Evolutionary conservation across 768 basidiomycete genomes (phyloP).

Genomic region (Pulveroboletus frians): DNA sequence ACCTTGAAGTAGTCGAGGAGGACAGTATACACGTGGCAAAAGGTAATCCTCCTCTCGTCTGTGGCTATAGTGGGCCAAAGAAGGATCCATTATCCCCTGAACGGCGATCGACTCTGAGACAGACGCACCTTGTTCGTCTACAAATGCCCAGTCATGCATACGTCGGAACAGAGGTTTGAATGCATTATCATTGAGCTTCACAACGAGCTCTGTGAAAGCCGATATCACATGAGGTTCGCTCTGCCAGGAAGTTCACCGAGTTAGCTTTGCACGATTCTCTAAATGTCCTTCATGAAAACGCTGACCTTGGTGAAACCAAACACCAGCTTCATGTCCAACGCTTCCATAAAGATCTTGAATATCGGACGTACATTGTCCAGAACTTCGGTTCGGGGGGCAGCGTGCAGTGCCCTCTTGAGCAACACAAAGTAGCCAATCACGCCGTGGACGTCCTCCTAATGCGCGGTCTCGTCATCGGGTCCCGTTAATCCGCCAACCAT

Average conservation of each 20-base stretch:
- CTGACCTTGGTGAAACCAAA: conserved; percentile 30
- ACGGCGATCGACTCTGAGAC: not conserved
- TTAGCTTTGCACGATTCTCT: not conserved
- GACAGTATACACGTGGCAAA: conserved; percentile 67
- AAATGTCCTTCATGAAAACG: not conserved
- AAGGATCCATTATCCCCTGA: not conserved
- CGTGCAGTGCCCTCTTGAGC: conserved; percentile 58
- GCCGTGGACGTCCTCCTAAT: conserved; percentile 24
- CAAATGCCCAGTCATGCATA: conserved; percentile 93
- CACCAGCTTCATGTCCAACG: conserved; percentile 51
- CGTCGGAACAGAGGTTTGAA: conserved; percentile 91
- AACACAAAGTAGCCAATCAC: conserved; percentile 57
- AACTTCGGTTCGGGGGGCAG: conserved; percentile 58
- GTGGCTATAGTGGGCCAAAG: conserved; percentile 15
- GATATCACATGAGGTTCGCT: conserved; percentile 50
- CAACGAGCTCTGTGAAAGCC: conserved; percentile 84
- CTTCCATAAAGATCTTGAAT: conserved; percentile 77
- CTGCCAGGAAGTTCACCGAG: conserved; percentile 29
- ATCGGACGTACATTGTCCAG: conserved; percentile 59
- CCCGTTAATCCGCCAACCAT: not conserved
- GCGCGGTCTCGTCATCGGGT: not conserved
- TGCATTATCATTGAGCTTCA: conserved; percentile 86
- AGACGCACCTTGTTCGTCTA: conserved; percentile 43
- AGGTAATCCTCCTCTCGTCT: conserved; percentile 55
- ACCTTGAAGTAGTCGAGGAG: conserved; percentile 90